A percentile compares a stretch with the other conserved stretches of the same genome.
phyloP scores from a whole-genome alignment of 805 yeast genomes.

The Cyberlindnera mycetangii region DNA sequence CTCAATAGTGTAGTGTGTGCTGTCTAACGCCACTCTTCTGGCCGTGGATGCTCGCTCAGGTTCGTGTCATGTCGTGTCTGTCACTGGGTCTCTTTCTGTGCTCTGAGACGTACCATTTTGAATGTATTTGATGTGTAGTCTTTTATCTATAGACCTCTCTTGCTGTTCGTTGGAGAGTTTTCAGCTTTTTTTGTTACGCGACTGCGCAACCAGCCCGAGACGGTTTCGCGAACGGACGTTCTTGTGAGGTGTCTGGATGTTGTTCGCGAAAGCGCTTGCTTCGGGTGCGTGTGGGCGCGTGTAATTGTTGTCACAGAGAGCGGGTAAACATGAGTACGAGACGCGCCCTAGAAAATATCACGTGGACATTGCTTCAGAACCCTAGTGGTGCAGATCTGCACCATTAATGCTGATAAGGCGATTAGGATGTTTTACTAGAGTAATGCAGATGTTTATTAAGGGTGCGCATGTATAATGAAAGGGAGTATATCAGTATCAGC shows the following conservation, averaged over 20 bases:
- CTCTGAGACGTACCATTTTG: slow-evolving; percentile 45
- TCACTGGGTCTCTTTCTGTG: background rate
- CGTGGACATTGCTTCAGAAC: no score
- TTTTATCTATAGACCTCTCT: background rate
- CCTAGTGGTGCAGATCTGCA: no score
- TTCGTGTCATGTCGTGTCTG: background rate
- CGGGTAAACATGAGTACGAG: background rate
- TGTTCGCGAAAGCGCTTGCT: background rate
- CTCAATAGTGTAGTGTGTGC: background rate
- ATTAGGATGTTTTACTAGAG: no score
- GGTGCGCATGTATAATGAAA: no score
- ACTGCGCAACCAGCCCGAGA: no score
- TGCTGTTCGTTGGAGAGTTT: slow-evolving; percentile 7
- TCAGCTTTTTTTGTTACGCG: slow-evolving; percentile 15
- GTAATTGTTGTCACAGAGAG: background rate
- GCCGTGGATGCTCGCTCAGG: background rate
- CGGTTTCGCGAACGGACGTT: slow-evolving; percentile 1
- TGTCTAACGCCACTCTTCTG: background rate
- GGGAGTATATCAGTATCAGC: no score
- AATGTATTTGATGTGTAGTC: slow-evolving; percentile 23
- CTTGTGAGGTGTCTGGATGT: slow-evolving; percentile 7
- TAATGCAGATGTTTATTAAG: no score
- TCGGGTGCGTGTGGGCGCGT: background rate
- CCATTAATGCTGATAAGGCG: no score
- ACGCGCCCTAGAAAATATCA: background rate